Base-by-base conservation (phyloP, 768 basidiomycete species). In the Hemileccinum impolitum region DNA sequence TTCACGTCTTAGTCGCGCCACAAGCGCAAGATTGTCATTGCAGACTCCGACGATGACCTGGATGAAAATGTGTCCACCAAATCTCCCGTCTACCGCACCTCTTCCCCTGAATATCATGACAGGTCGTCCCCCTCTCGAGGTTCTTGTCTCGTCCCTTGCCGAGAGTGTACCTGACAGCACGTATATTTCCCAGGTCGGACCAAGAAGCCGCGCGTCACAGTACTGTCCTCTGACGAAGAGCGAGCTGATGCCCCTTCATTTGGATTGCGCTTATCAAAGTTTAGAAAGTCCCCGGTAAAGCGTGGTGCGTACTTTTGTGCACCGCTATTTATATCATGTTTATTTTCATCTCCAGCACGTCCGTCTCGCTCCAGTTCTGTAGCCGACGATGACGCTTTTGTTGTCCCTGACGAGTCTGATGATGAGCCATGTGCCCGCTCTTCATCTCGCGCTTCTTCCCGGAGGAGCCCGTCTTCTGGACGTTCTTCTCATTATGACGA, bases 21-120 rank as follows among this genome's bases (percentile, higher is more conserved):
- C 39, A 90, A 90, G 66, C 84, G 88, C 34, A 90, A 90, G 67
- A 74, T 82, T 17, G 63, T 85, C 19, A 57, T 83, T 19, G 78
- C 77, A 10, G 87, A 88, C 55, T 89, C 87, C 1, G 88, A 90
- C 48, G 83, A 85, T n/a, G 84, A 85, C 55, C 53, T 55, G 53
- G 45, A 59, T 36, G 50, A 43, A 45, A 54, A 44, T 7, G 3
- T n/a, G 3, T 25, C 39, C 3, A 32, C 43, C 43, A 52, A 43
- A 25, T 55, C 52, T 17, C 48, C 58, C 39, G 55, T 48, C 17
- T 60, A 59, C 43, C 64, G 46, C 17, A 59, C 55, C 17, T 65
- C 65, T 31, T 67, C 70, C 18, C 65, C 61, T 6, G 58, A 52
- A 23, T 64, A 58, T 36, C 56, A 56, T 43, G 56, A 50, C n/a